Evolutionary conservation across 1,284 basidiomycete genomes (phyloP).

Genomic region (Abortiporus biennis): DNA sequence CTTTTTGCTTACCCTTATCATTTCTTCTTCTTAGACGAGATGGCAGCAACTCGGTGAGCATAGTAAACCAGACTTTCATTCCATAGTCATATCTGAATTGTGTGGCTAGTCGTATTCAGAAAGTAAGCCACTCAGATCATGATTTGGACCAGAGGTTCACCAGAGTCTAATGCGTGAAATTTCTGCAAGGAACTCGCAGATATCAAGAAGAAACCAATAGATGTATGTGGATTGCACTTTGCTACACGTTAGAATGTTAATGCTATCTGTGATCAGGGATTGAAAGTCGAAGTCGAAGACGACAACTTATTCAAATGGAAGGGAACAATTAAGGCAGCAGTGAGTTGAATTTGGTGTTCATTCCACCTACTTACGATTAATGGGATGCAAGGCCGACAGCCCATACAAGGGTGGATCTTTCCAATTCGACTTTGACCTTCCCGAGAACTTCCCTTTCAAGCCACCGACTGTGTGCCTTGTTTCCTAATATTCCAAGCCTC

Average conservation of each 20-base stretch:
- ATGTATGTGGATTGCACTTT: conserved; percentile 32
- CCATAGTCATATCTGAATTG: too few species aligned
- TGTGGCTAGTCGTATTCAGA: conserved; percentile 74
- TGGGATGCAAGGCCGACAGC: conserved; percentile 56
- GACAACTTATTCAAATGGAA: conserved; percentile 77
- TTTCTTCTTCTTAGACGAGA: too few species aligned
- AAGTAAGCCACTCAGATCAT: conserved; percentile 32
- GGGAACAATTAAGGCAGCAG: conserved; percentile 71
- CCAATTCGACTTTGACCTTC: conserved; percentile 65
- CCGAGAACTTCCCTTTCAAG: conserved; percentile 86
- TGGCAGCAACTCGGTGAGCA: too few species aligned
- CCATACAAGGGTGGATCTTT: conserved; percentile 87
- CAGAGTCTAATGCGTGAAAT: conserved; percentile 12
- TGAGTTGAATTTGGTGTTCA: conserved; percentile 23
- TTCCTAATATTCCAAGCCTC: neutral
- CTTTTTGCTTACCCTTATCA: too few species aligned
- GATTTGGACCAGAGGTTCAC: conserved; percentile 6
- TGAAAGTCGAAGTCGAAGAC: conserved; percentile 61
- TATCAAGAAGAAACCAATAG: conserved; percentile 52
- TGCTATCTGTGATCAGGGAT: conserved; percentile 43
- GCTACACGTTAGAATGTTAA: neutral
- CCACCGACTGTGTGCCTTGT: conserved; percentile 59
- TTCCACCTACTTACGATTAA: neutral
- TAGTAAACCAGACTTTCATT: too few species aligned
- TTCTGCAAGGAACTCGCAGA: conserved; percentile 52